Base-by-base conservation (phyloP, 768 basidiomycete species). In the Calocybe gangraenosa region DNA sequence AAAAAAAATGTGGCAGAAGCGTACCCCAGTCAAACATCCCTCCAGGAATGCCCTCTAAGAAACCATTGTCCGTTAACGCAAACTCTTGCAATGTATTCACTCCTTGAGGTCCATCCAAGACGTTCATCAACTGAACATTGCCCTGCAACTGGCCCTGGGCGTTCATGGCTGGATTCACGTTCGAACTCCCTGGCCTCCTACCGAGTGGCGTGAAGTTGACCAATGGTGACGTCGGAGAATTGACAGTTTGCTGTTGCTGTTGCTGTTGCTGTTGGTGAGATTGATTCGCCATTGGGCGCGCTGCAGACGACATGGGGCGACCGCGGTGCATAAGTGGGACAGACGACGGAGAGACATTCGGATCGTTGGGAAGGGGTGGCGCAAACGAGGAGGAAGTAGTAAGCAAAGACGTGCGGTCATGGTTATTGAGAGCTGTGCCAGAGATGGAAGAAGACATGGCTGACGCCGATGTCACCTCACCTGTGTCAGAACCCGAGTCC, bases 11-110 rank as follows among this genome's bases (percentile, higher is more conserved):
- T n/a, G n/a, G 40, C 38, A 36, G 11, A 33, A 19, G 6, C 72
- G 53, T 55, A 88, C 87, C 79, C 86, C 87, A 92, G 62, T 91
- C 87, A 64, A 89, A 92, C 87, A 92, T 90, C 15, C 78, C 75
- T 3, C 82, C 83, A 34, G 89, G 89, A 42, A 92, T 79, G 1
- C 87, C 87, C 49, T 89, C 86, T 61, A 92, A 66, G 44, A 86
- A 76, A 14, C 78, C 82, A 48, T 66, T 76, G 58, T 88, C 85
- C 15, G 78, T 76, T 68, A 81, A 70, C 23, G 81, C 79, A 55
- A 79, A 75, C 46, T 84, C 82, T 42, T 82, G 78, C 51, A 87
- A 61, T 17, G 73, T 71, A 47, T 70, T 73, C 13, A 67, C 70
- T 33, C 75, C 70, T 52, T 77, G 77, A 18, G 77, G 73, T 2